Percentiles rank a stretch among this genome's conserved stretches.
Conservation (phyloP, 176 grass and related monocot genomes). For the Calamus simplicifolius region DNA sequence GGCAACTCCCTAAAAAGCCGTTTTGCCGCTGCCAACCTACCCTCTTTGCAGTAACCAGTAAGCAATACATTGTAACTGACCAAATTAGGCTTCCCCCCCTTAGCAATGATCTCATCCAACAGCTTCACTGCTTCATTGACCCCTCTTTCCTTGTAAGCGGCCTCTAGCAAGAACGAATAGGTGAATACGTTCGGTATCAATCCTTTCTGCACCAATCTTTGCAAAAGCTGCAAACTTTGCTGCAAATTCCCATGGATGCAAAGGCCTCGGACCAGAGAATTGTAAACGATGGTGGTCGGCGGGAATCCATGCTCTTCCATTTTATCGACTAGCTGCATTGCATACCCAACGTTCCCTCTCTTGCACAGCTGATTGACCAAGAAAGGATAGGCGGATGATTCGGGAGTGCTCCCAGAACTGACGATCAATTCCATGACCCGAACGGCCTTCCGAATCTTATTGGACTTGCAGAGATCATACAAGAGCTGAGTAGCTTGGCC, state of each 20-base stretch:
- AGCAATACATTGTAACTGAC: conserved; percentile 28
- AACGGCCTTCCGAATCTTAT: conserved; percentile 17
- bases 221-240: conserved; percentile 21
- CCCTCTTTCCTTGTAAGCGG: conserved; percentile 21
- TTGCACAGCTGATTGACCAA: conserved; percentile 26
- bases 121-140: conserved; percentile 18
- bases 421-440: conserved; percentile 21
- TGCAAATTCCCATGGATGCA: conserved; percentile 24
- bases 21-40: conserved; percentile 18
- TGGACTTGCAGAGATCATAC: conserved; percentile 20
- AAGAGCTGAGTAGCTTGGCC: conserved; percentile 25
- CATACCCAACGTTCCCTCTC: conserved; percentile 18
- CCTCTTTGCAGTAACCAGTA: conserved; percentile 28
- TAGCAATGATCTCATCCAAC: conserved; percentile 13
- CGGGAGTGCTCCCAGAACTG: conserved; percentile 7
- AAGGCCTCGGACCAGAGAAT: conserved; percentile 21
- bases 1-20: conserved; percentile 11
- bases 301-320: conserved; percentile 13
- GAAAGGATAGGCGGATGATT: conserved; percentile 14
- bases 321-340: conserved; percentile 22
- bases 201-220: conserved; percentile 14
- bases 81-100: conserved; percentile 19
- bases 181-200: conserved; percentile 20
- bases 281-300: conserved; percentile 22
- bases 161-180: conserved; percentile 22